Conservation (phyloP, 306 rosid species). For the Dalbergia cultrata region DNA sequence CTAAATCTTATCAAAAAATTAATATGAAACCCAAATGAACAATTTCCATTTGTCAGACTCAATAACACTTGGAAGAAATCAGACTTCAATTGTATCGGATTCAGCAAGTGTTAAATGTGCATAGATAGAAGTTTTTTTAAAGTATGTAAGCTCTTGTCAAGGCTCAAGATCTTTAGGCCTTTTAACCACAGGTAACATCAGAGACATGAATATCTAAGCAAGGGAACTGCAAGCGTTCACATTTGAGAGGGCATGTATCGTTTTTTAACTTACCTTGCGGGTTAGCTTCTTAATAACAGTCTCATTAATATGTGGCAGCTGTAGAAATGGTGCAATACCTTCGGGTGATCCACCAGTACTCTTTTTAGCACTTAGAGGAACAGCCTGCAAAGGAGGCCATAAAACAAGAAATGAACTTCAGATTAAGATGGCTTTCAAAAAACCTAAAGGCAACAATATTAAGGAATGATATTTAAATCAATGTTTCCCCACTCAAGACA, state of each 20-base stretch:
- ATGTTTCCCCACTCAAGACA: conserved; percentile 9
- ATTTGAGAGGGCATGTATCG: conserved; percentile 18
- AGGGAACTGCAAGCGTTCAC: conserved; percentile 33
- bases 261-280: conserved; percentile 73
- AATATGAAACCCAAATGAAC: conserved; percentile 33
- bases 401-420: conserved; percentile 33
- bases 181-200: conserved; percentile 30
- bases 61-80: conserved; percentile 38
- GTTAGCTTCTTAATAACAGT: conserved; percentile 85
- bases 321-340: conserved; percentile 96
- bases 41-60: conserved; percentile 26
- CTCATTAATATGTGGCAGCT: conserved; percentile 95
- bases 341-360: conserved; percentile 89
- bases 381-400: conserved; percentile 72
- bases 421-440: conserved; percentile 23
- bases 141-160: conserved; percentile 15
- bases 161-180: conserved; percentile 22
- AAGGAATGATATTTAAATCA: conserved; percentile 7
- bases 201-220: conserved; percentile 4
- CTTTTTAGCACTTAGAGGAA: conserved; percentile 93
- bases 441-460: conserved; percentile 10
- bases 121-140: neutral
- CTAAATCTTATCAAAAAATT: conserved; percentile 26
- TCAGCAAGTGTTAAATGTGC: conserved; percentile 17
- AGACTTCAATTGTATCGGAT: conserved; percentile 28